Percentiles rank a stretch among this genome's conserved stretches.
Evolutionary conservation across 2,329 filamentous ascomycete species (phyloP).

Genomic region (Colletotrichum camelliae): DNA sequence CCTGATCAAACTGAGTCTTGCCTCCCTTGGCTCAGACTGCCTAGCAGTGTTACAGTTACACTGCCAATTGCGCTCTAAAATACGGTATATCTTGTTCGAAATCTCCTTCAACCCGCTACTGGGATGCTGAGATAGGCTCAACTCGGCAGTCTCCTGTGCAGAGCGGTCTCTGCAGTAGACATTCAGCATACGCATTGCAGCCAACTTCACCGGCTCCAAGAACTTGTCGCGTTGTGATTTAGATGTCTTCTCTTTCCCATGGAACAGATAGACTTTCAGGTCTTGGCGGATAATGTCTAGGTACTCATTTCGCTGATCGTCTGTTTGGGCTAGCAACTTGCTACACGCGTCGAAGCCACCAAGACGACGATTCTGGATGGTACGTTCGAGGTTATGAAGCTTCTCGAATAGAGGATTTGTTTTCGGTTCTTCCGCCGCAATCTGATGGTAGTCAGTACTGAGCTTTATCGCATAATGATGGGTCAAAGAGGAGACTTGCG

Average conservation of each 20-base stretch:
- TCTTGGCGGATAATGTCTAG: background rate
- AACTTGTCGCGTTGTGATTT: background rate
- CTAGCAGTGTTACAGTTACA: background rate
- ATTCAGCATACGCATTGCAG: background rate
- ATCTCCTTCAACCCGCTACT: background rate
- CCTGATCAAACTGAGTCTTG: background rate
- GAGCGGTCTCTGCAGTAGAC: background rate
- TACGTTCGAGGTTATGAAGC: background rate
- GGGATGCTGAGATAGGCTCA: background rate
- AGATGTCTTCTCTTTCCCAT: background rate
- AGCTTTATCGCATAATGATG: background rate
- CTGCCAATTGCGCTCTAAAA: background rate
- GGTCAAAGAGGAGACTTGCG: background rate
- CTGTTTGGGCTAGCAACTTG: background rate
- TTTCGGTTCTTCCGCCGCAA: background rate
- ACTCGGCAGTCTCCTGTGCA: background rate
- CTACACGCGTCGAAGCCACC: background rate
- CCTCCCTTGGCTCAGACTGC: background rate
- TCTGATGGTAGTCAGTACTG: fast-evolving
- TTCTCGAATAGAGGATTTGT: fast-evolving
- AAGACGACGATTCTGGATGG: background rate
- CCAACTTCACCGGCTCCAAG: background rate
- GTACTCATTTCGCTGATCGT: fast-evolving
- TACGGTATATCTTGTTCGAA: background rate
- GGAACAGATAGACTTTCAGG: background rate